Conservation (phyloP, 495 filamentous ascomycete genomes). For the Neohortaea acidophila region DNA sequence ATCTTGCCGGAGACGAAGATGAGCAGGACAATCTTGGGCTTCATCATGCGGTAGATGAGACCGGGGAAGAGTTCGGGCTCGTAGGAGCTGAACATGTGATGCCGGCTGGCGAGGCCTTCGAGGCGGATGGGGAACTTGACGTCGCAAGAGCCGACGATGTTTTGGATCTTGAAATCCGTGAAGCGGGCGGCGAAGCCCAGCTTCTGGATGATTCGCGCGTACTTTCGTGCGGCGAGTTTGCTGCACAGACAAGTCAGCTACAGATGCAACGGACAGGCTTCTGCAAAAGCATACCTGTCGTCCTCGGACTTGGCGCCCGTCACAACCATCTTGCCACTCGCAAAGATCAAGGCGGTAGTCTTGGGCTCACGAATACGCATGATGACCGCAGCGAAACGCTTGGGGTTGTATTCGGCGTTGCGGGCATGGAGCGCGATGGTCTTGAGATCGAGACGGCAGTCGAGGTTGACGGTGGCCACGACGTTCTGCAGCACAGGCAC, state of each 20-base stretch:
- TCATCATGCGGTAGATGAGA: slow-evolving; percentile 99
- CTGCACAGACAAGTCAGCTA: no score
- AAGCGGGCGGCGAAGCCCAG: slow-evolving; percentile 99
- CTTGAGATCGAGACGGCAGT: slow-evolving; percentile 96
- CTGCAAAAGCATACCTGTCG: no score
- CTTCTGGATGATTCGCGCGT: slow-evolving; percentile 98
- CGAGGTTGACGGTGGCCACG: slow-evolving; percentile 97
- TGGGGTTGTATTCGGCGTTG: slow-evolving; percentile 96
- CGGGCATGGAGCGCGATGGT: slow-evolving; percentile 96
- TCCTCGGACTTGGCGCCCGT: slow-evolving; percentile 98
- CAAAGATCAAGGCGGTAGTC: slow-evolving; percentile 95
- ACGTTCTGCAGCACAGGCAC: no score
- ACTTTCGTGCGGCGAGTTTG: slow-evolving; percentile 91
- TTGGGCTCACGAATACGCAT: slow-evolving; percentile 99
- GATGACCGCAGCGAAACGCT: slow-evolving; percentile 99
- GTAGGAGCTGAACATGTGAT: slow-evolving; percentile 99
- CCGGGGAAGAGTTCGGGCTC: slow-evolving; percentile 98
- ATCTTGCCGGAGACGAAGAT: slow-evolving; percentile 99
- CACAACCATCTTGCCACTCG: slow-evolving; percentile 98
- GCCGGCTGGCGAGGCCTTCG: slow-evolving; percentile 83
- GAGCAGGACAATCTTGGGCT: slow-evolving; percentile 96
- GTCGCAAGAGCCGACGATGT: slow-evolving; percentile 96
- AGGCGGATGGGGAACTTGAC: slow-evolving; percentile 99
- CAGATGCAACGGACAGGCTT: no score
- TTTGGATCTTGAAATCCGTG: slow-evolving; percentile 99